Conservation (phyloP, 2,329 filamentous ascomycete species). For the Fusarium pininemorale region DNA sequence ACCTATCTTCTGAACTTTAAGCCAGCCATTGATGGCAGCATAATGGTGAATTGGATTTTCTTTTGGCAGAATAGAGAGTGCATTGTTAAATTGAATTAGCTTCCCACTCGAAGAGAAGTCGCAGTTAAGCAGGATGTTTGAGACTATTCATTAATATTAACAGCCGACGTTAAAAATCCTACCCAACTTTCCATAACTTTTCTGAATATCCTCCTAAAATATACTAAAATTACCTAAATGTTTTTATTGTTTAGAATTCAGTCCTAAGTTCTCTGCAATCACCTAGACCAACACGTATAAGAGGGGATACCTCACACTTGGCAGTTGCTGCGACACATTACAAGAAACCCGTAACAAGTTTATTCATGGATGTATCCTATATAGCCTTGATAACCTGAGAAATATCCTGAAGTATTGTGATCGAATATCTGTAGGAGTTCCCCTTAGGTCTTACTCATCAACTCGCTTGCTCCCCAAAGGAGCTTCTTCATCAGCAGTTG, state of each 20-base stretch:
- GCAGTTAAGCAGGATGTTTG: background rate
- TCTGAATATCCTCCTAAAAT: background rate
- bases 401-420: background rate
- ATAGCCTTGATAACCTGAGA: background rate
- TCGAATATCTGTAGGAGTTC: background rate
- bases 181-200: background rate
- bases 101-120: background rate
- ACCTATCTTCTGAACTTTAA: too few species aligned
- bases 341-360: background rate
- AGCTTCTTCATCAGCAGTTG: constrained; percentile 34
- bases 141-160: background rate
- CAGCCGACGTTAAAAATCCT: too few species aligned
- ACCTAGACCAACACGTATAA: background rate
- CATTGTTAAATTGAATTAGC: too few species aligned
- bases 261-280: too few species aligned
- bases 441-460: constrained; percentile 11
- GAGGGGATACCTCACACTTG: background rate
- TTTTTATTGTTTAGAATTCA: background rate
- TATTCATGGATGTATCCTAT: background rate
- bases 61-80: background rate
- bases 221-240: background rate
- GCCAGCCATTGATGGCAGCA: too few species aligned
- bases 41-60: too few species aligned
- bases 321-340: background rate
- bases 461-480: constrained; percentile 28